Evolutionary conservation across 1,284 basidiomycete genomes (phyloP).

Genomic region (Sanguinoderma infundibulare): DNA sequence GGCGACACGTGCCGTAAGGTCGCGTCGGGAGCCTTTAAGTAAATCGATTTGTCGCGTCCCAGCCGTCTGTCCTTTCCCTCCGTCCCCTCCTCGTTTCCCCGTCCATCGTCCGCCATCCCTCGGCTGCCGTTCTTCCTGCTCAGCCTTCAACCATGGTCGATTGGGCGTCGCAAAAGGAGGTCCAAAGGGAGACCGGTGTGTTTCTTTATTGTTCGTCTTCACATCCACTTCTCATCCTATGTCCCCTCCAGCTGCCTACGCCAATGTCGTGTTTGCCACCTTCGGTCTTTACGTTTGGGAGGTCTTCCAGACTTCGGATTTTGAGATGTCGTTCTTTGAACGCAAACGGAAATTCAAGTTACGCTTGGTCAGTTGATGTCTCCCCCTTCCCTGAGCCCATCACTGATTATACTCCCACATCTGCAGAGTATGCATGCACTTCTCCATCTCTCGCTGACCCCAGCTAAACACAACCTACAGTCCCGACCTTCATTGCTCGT

Average conservation of each 20-base stretch:
- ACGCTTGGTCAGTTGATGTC: constrained; percentile 57
- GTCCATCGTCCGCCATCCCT: constrained; percentile 6
- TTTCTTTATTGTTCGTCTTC: constrained; percentile 1
- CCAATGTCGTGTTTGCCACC: constrained; percentile 59
- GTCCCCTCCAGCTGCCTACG: constrained; percentile 51
- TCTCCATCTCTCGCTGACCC: background rate
- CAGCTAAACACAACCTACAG: constrained; percentile 37
- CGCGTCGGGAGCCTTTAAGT: constrained; percentile 14
- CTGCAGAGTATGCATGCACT: constrained; percentile 29
- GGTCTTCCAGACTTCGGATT: constrained; percentile 59
- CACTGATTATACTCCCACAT: background rate
- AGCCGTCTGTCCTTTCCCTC: constrained; percentile 6
- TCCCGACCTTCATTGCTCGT: constrained; percentile 70
- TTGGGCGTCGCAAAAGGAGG: constrained; percentile 56
- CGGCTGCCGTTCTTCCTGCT: background rate
- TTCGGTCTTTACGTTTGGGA: constrained; percentile 75
- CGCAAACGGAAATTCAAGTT: constrained; percentile 60
- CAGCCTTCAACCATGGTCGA: constrained; percentile 48
- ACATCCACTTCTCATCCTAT: constrained; percentile 5
- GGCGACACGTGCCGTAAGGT: constrained; percentile 20
- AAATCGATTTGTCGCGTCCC: constrained; percentile 3
- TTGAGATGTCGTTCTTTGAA: constrained; percentile 67
- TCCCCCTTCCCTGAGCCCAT: background rate
- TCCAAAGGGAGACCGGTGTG: constrained; percentile 52
- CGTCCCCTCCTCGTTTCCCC: constrained; percentile 12